These are phyloP conservation scores for Paecilomyces sp. DNA, from an alignment of 2,329 filamentous ascomycete genomes.

Conservation along the genomic window DNA sequence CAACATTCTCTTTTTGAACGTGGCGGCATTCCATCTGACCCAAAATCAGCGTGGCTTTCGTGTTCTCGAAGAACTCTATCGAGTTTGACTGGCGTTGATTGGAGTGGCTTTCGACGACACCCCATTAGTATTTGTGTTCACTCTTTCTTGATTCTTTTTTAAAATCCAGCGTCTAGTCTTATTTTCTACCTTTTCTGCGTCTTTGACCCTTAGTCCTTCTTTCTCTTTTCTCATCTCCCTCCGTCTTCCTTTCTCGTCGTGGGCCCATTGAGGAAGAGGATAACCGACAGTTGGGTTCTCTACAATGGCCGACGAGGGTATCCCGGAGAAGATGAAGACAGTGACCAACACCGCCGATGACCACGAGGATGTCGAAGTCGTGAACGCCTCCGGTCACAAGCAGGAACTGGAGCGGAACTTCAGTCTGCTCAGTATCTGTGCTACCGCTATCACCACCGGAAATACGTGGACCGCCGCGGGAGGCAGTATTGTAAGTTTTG, in stretches of 20 bases:
- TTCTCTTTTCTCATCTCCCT: not conserved
- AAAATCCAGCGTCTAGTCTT: not conserved
- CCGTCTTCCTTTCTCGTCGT: not conserved
- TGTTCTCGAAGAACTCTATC: not conserved
- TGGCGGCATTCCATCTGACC: not conserved
- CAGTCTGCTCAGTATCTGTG: constrained; percentile 52
- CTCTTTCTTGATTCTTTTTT: not conserved
- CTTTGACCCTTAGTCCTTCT: not conserved
- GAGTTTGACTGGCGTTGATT: not conserved
- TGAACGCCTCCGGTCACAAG: constrained; percentile 58
- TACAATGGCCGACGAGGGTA: constrained; percentile 10
- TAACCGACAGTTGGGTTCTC: not conserved
- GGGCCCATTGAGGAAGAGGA: not conserved
- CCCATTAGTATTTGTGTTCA: not conserved
- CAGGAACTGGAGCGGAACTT: constrained; percentile 60
- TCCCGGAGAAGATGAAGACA: constrained; percentile 15
- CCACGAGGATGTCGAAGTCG: constrained; percentile 28
- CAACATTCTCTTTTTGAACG: not conserved
- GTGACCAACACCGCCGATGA: constrained; percentile 19
- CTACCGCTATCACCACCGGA: constrained; percentile 55
- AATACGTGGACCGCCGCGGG: constrained; percentile 60
- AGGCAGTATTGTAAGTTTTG: constrained; percentile 51
- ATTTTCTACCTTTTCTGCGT: not conserved
- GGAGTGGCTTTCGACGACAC: not conserved
- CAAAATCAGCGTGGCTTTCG: not conserved